phyloP scores from a whole-genome alignment of 768 basidiomycete genomes.

The Calocybe indica region DNA sequence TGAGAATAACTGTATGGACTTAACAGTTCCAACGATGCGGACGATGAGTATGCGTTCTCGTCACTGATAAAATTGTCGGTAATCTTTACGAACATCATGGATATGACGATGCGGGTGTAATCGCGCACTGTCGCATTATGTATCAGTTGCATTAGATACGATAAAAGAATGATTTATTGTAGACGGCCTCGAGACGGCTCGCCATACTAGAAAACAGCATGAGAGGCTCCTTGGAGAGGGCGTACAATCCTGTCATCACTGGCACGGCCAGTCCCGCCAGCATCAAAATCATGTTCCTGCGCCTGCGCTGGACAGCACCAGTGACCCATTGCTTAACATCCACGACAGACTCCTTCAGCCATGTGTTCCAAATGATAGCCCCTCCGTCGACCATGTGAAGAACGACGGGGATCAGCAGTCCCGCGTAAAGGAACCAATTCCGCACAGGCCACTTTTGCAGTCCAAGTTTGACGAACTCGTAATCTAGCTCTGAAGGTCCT shows the following conservation, averaged over 20 bases:
- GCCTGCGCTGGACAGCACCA: constrained; percentile 7
- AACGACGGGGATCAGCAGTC: constrained; percentile 48
- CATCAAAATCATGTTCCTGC: constrained; percentile 21
- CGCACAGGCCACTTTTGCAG: constrained; percentile 55
- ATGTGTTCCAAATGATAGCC: constrained; percentile 45
- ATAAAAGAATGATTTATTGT: constrained; percentile 40
- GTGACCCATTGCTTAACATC: constrained; percentile 4
- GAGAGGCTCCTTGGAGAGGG: constrained; percentile 51
- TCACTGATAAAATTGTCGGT: constrained; percentile 2
- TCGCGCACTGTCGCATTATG: neutral
- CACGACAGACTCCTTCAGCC: constrained; percentile 25
- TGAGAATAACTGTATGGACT: constrained; percentile 7
- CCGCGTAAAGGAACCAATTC: constrained; percentile 58
- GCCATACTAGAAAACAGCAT: constrained; percentile 46
- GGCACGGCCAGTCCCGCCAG: constrained; percentile 38
- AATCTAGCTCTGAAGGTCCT: constrained; percentile 75
- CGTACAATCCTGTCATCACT: constrained; percentile 49
- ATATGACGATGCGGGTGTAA: neutral
- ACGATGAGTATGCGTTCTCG: constrained; percentile 56
- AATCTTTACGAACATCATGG: neutral
- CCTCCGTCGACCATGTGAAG: constrained; percentile 63
- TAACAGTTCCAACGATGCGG: constrained; percentile 55
- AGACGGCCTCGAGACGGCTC: constrained; percentile 46
- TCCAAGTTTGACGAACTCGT: constrained; percentile 75
- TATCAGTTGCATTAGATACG: constrained; percentile 22